Percentiles rank a stretch among this genome's conserved stretches.
Conservation (phyloP, 2,329 filamentous ascomycete genomes). For the Trichoderma lentiforme region DNA sequence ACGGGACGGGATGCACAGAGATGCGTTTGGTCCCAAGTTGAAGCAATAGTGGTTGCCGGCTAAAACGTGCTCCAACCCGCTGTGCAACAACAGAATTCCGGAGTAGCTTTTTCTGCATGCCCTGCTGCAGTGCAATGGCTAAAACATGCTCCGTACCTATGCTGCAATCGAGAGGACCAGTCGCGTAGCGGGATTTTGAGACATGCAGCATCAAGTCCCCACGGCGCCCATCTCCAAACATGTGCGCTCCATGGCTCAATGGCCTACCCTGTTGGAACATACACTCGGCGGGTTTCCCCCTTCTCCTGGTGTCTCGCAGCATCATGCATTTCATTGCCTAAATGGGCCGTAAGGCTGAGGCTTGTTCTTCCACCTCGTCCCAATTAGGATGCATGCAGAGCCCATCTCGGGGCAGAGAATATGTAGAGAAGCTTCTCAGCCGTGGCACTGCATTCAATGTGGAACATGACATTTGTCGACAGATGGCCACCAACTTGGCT, state of each 20-base stretch:
- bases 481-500: not conserved
- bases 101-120: not conserved
- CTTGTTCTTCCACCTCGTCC: constrained; percentile 1
- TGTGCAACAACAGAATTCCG: not conserved
- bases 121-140: not conserved
- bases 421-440: not conserved
- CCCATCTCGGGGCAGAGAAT: not conserved
- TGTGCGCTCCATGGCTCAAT: not conserved
- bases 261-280: not conserved
- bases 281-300: not conserved
- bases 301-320: not conserved
- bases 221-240: not conserved
- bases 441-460: not conserved
- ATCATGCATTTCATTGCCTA: not conserved
- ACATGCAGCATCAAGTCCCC: not conserved
- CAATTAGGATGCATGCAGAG: not conserved
- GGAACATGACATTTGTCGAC: not conserved
- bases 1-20: not conserved
- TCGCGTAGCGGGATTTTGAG: not conserved
- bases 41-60: constrained; percentile 9
- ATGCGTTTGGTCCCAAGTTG: constrained; percentile 4
- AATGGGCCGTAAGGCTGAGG: constrained; percentile 2
- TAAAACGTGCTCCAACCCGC: not conserved
- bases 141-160: not conserved
- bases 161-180: not conserved